Base-by-base conservation (phyloP, 2,329 filamentous ascomycete genomes). In the Lanzia echinophila region DNA sequence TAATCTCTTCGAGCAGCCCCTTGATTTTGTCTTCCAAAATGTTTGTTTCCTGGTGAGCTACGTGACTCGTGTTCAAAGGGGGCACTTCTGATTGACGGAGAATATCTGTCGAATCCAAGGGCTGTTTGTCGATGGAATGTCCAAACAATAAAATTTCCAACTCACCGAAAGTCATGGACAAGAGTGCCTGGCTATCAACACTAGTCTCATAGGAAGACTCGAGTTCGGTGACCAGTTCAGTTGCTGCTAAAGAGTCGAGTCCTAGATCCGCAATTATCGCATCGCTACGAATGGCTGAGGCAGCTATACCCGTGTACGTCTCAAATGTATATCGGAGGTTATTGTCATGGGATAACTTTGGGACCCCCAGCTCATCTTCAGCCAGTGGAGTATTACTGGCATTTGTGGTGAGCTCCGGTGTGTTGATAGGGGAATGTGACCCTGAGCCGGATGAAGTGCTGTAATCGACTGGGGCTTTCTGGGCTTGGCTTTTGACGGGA, bases 191-290 rank as follows among this genome's bases (percentile, higher is more conserved):
- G 8, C 24, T 28, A 28, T 28, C 24, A 28, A 28, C 24, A 1
- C 65, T 53, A 1, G 77, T 24, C 20, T 22, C 19, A 52, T 54
- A 58, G 6, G 12, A n/a, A 12, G 49, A 38, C 32, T 58, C 53
- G 11, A 71, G 63, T 17, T 71, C 69, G 13, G 55, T 55, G 2
- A 60, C 53, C n/a, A 72, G 55, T 48, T 72, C 70, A 42, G 64
- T 68, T 1, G 59, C 63, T 60, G 71, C 65, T 13, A 72, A 56
- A 6, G 70, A 72, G 51, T 72, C 70, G 6, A 72, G 59, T 1
- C 71, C 70, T 5, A 72, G 50, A 31, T 71, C 68, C 7, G 57
- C 62, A 22, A 71, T 56, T 7, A 62, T 56, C 2, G 58, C 50
- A 15, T 64, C 60, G n/a, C 65, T 53, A 15, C 64, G 6, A 6